phyloP scores from a whole-genome alignment of 306 rosid genomes.

The Begonia fuchsioides region DNA sequence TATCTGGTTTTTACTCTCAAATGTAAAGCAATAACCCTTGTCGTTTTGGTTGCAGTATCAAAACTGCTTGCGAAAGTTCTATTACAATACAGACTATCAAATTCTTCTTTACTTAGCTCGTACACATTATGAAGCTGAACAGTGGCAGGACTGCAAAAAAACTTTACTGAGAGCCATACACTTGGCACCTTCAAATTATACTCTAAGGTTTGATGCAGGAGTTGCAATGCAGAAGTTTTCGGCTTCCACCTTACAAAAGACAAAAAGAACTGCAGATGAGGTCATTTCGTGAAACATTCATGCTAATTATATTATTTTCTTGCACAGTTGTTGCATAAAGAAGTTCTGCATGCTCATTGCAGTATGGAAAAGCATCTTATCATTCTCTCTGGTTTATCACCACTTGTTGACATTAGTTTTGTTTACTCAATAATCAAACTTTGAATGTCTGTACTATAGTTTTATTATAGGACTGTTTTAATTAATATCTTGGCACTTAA shows the following conservation, averaged over 20 bases:
- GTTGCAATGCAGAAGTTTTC: conserved; percentile 98
- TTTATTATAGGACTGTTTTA: too few relatives aligned
- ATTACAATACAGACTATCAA: conserved; percentile 83
- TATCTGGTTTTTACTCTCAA: conserved; percentile 2
- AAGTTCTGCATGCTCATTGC: too few relatives aligned
- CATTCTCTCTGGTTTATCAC: too few relatives aligned
- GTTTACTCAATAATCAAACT: too few relatives aligned
- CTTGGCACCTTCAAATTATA: conserved; percentile 94
- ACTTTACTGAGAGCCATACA: conserved; percentile 87
- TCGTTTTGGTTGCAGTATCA: conserved; percentile 57
- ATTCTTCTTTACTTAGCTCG: conserved; percentile 93
- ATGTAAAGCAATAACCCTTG: too few relatives aligned
- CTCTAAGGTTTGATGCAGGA: conserved; percentile 93
- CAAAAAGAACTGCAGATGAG: conserved; percentile 96
- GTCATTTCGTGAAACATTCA: conserved; percentile 19
- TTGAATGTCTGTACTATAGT: too few relatives aligned
- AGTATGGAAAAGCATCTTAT: too few relatives aligned
- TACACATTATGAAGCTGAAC: conserved; percentile 94
- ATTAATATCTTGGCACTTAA: too few relatives aligned
- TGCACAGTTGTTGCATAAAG: too few relatives aligned
- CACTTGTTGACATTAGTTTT: too few relatives aligned
- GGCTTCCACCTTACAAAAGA: conserved; percentile 79
- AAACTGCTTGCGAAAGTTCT: conserved; percentile 94
- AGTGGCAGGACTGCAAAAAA: conserved; percentile 99
- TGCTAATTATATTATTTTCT: too few relatives aligned